A percentile compares a stretch with the other conserved stretches of the same genome.
Conservation (phyloP, 2,329 filamentous ascomycete species). For the Ascochyta lentis region DNA sequence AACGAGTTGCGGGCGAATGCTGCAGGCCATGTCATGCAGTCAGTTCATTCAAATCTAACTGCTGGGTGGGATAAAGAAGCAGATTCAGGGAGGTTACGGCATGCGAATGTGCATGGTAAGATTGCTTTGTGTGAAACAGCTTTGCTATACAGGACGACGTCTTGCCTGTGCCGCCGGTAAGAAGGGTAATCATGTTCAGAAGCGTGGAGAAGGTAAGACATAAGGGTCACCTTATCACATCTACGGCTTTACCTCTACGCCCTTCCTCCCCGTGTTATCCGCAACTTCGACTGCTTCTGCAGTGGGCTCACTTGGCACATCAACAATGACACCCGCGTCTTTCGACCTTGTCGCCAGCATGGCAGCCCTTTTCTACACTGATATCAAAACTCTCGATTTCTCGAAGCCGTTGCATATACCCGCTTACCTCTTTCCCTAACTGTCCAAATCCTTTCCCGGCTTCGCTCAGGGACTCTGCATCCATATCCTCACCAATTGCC, state of each 20-base stretch:
- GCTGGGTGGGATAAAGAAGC: background rate
- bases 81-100: background rate
- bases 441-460: constrained; percentile 25
- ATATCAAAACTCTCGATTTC: constrained; percentile 5
- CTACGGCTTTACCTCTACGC: background rate
- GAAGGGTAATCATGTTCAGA: constrained; percentile 44
- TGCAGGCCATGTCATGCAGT: background rate
- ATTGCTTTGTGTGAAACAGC: too few relatives aligned
- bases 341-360: constrained; percentile 47
- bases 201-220: background rate
- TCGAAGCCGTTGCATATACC: background rate
- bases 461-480: constrained; percentile 39
- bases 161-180: constrained; percentile 57
- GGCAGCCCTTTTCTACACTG: constrained; percentile 45
- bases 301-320: constrained; percentile 53
- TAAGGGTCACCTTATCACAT: background rate
- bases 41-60: background rate
- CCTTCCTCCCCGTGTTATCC: constrained; percentile 26
- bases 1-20: background rate
- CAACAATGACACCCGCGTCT: constrained; percentile 55
- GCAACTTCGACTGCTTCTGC: constrained; percentile 54
- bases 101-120: background rate
- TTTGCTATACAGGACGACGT: constrained; percentile 50
- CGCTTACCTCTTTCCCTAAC: constrained; percentile 35
- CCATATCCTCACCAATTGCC: constrained; percentile 38